These are phyloP conservation scores for Phytophthora syringae DNA, from an alignment of 352 stramenopile genomes.

Conservation along the genomic window DNA sequence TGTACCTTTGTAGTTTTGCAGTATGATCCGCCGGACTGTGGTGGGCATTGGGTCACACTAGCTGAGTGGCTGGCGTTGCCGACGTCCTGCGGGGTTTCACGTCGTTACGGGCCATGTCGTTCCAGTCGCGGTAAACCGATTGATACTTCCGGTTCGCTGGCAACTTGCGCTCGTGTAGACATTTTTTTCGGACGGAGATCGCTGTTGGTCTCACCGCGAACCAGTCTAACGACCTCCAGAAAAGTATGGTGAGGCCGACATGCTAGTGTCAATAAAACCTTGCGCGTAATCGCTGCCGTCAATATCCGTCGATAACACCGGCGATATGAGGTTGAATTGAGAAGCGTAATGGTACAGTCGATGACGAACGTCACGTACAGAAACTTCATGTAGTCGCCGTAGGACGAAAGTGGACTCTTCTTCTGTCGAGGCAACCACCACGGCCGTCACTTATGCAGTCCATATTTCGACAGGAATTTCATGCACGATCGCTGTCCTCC, in stretches of 20 bases:
- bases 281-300: too few species aligned
- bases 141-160: neutral
- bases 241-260: neutral
- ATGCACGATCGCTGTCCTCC: too few species aligned
- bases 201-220: neutral
- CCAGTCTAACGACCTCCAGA: neutral
- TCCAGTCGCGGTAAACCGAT: neutral
- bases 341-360: too few species aligned
- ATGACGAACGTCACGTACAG: too few species aligned
- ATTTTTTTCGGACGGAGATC: neutral
- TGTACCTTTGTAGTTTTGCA: neutral
- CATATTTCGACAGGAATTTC: too few species aligned
- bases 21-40: neutral
- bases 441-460: too few species aligned
- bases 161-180: neutral
- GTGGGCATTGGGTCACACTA: neutral
- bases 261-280: neutral
- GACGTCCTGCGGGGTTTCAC: neutral
- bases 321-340: too few species aligned
- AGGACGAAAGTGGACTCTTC: too few species aligned
- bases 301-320: too few species aligned
- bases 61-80: neutral
- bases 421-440: too few species aligned
- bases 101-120: neutral
- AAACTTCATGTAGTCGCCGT: too few species aligned